Evolutionary conservation across 495 filamentous ascomycete species (phyloP).

Genomic region (Friedmanniomyces simplex): DNA sequence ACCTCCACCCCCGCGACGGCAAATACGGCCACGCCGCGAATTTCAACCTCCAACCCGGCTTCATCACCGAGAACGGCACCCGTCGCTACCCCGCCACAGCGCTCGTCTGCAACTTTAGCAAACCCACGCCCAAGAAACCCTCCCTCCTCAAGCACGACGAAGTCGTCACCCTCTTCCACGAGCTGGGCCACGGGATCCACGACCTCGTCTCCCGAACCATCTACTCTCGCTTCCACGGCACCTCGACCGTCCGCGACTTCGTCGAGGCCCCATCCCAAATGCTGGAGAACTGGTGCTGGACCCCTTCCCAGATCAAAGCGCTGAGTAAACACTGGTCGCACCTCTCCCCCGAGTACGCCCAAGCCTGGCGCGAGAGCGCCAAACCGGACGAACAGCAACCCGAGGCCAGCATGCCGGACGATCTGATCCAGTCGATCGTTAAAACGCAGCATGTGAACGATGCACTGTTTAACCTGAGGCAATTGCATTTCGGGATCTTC

Average conservation of each 20-base stretch:
- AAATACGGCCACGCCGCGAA: slow-evolving; percentile 50
- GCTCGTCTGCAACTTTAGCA: slow-evolving; percentile 62
- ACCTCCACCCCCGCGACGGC: slow-evolving; percentile 54
- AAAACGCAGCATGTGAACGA: slow-evolving; percentile 62
- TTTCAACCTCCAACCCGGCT: slow-evolving; percentile 39
- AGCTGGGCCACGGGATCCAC: slow-evolving; percentile 67
- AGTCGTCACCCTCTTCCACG: slow-evolving; percentile 63
- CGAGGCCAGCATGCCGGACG: slow-evolving; percentile 47
- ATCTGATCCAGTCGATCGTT: slow-evolving; percentile 50
- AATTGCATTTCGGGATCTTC: slow-evolving; percentile 63
- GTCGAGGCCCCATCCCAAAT: slow-evolving; percentile 64
- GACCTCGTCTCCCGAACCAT: slow-evolving; percentile 54
- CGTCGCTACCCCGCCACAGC: slow-evolving; percentile 59
- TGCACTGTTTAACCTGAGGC: slow-evolving; percentile 55
- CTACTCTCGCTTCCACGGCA: slow-evolving; percentile 65
- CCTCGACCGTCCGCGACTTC: slow-evolving; percentile 61
- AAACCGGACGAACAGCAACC: slow-evolving; percentile 35
- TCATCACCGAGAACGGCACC: slow-evolving; percentile 19
- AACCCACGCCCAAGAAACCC: slow-evolving; percentile 59
- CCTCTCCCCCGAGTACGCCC: slow-evolving; percentile 48
- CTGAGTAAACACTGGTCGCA: slow-evolving; percentile 57
- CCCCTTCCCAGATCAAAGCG: slow-evolving; percentile 53
- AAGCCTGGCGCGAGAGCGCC: slow-evolving; percentile 43
- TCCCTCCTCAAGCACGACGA: slow-evolving; percentile 62
- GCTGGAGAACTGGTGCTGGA: slow-evolving; percentile 74